Evolutionary conservation across 768 basidiomycete species (phyloP), one percentile per base, ranked within the genome.

Genomic region (Lepiota venenata): DNA sequence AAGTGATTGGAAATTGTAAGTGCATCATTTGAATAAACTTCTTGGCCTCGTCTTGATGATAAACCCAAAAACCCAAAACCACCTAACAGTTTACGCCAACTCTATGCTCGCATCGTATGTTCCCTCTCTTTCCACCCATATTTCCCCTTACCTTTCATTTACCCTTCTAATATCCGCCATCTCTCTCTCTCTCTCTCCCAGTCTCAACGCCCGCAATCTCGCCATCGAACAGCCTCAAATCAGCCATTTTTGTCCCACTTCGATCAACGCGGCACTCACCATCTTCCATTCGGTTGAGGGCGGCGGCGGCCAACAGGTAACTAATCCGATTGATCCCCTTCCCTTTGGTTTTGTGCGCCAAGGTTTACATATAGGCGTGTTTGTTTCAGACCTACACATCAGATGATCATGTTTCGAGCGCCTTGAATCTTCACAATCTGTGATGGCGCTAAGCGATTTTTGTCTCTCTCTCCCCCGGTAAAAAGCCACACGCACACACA

Each of bases 1-100:
- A 51, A 20, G 29, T 51, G 4, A n/a, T 51, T 5, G 50, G 50
- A 37, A 51, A 43, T n/a, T 37, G 50, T 51, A 25, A 51, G 50
- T 21, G 14, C 22, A 32, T 32, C 10, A 6, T 44, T 44, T 44
- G 3, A 6, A 22, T n/a, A n/a, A n/a, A n/a, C n/a, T n/a, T n/a
- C n/a, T n/a, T n/a, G n/a, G n/a, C n/a, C n/a, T n/a, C n/a, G n/a
- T n/a, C n/a, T n/a, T n/a, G n/a, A n/a, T n/a, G 5, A 44, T 14
- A 22, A 21, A 12, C 4, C 4, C 20, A 20, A 7, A 25, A 25
- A 25, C 25, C 18, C 22, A 9, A 15, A 18, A 4, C 35, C 8
- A 47, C 22, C 42, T n/a, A 27, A 15, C 27, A 51, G 50, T 51
- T 20, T 51, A 51, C 14, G 50, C 50, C 2, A 51, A 51, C 15